Evolutionary conservation across 257 asterid genomes (phyloP).

Genomic region (Petrea volubilis): DNA sequence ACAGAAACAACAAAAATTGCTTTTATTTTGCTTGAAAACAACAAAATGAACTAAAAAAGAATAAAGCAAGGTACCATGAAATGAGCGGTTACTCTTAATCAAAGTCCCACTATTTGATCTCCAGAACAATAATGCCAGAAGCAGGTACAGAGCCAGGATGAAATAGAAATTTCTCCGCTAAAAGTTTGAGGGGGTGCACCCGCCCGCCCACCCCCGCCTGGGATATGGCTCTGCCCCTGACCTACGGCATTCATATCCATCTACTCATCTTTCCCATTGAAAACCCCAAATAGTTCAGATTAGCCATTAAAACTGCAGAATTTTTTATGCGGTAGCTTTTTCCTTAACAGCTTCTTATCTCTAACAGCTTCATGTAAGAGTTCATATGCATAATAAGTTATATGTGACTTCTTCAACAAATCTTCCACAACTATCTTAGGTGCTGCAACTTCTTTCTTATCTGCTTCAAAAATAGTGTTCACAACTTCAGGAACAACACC

Average conservation of each 20-base stretch:
- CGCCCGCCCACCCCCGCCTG: too few species aligned
- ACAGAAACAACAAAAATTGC: background rate
- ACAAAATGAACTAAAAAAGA: conserved; percentile 14
- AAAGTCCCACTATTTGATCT: conserved; percentile 1
- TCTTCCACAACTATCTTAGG: conserved; percentile 89
- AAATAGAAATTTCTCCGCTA: too few species aligned
- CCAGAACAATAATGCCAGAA: conserved; percentile 10
- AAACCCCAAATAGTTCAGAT: conserved; percentile 16
- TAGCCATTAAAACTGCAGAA: conserved; percentile 17
- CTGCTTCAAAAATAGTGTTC: conserved; percentile 66
- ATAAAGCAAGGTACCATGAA: conserved; percentile 23
- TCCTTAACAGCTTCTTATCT: conserved; percentile 60
- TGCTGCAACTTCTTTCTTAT: conserved; percentile 73
- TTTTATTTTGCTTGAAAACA: conserved; percentile 18
- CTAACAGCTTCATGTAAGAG: conserved; percentile 74
- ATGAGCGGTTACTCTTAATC: conserved; percentile 15
- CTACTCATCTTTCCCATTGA: background rate
- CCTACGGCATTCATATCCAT: conserved; percentile 21
- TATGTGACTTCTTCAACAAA: conserved; percentile 69
- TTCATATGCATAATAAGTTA: conserved; percentile 72
- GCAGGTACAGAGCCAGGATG: too few species aligned
- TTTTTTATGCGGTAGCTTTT: conserved; percentile 28
- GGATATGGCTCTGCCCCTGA: too few species aligned
- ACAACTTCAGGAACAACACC: conserved; percentile 77
- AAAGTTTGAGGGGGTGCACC: too few species aligned